Percentiles rank a stretch among this genome's conserved stretches.
These are phyloP conservation scores for Gastrolobium bilobum DNA, from an alignment of 306 rosid species.

Conservation along the genomic window DNA sequence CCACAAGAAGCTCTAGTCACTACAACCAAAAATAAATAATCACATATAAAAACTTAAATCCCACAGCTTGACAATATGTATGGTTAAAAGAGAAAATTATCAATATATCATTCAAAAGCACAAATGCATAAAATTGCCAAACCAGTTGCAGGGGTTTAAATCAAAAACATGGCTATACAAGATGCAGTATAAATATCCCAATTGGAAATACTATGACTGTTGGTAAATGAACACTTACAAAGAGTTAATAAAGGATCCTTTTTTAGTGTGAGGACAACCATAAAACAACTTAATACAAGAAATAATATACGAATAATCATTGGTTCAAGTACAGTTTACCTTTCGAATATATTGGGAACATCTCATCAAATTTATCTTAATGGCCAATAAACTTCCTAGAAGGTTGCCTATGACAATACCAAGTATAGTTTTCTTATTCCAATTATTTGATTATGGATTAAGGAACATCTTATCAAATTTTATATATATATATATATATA, in stretches of 20 bases:
- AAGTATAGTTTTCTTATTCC: no score
- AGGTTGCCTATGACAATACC: no score
- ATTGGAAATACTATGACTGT: not conserved
- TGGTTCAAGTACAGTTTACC: no score
- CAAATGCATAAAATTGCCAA: conserved; percentile 7
- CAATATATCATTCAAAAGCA: conserved; percentile 1
- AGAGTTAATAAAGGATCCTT: conserved; percentile 18
- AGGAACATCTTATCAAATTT: no score
- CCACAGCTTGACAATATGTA: conserved; percentile 5
- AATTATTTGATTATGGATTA: no score
- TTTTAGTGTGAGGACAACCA: not conserved
- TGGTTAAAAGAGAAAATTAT: not conserved
- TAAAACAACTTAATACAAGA: conserved; percentile 10
- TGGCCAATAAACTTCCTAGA: no score
- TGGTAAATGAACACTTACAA: not conserved
- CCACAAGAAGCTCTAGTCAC: conserved; percentile 94
- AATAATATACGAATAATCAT: no score
- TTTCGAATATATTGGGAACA: no score
- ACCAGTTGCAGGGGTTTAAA: not conserved
- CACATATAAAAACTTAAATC: conserved; percentile 6
- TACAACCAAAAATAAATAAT: conserved; percentile 49
- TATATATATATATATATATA: no score
- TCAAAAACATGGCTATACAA: conserved; percentile 12
- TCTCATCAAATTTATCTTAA: no score
- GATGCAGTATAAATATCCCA: not conserved